Base-by-base conservation (phyloP, 768 basidiomycete species). In the Boletus edulis region DNA sequence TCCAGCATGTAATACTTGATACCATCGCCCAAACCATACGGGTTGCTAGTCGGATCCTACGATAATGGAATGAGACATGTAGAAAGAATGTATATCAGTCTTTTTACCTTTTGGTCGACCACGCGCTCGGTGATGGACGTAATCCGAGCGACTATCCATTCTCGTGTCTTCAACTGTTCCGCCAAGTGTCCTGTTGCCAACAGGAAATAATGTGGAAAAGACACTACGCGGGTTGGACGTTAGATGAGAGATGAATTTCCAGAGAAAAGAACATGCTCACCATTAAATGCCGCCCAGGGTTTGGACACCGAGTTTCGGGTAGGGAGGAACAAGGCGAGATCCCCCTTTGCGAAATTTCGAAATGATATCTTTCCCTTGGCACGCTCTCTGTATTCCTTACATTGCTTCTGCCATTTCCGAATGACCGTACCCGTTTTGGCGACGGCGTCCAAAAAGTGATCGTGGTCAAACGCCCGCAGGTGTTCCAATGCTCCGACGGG, bases 281-380 rank as follows among this genome's bases (percentile, higher is more conserved):
- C 90, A 72, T 98, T 99, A 75, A 98, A 99, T 11, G 97, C 97
- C 22, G 96, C 97, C 96, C 97, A 99, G 1, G 93, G 91, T 68
- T 91, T 93, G 41, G 89, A 87, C 7, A 91, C 83, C 29, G 94
- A 93, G 71, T 98, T 98, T 45, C 95, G 80, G 0, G 97, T 99
- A 2, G 97, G 97, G 14, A 99, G 76, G 73, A 99, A 99, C 31
- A 99, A 76, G 1, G 95, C 96, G 48, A 99, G 77, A 72, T 99
- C 97, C 11, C 95, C 94, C 68, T 94, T 95, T 9, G 88, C 79
- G 62, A 98, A 98, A 73, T 95, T 96, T 62, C 93, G 80, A 72
- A 98, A 98, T 0, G 95, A 90, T 52, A 99, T 96, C 73, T 97
- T 97, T 53, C 94, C 92, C 72, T 89, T 94, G 15, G 94, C 89